A percentile compares a stretch with the other conserved stretches of the same genome.
These are phyloP conservation scores for Arthrobotrys sinensis DNA, from an alignment of 2,329 filamentous ascomycete genomes.

Conservation along the genomic window DNA sequence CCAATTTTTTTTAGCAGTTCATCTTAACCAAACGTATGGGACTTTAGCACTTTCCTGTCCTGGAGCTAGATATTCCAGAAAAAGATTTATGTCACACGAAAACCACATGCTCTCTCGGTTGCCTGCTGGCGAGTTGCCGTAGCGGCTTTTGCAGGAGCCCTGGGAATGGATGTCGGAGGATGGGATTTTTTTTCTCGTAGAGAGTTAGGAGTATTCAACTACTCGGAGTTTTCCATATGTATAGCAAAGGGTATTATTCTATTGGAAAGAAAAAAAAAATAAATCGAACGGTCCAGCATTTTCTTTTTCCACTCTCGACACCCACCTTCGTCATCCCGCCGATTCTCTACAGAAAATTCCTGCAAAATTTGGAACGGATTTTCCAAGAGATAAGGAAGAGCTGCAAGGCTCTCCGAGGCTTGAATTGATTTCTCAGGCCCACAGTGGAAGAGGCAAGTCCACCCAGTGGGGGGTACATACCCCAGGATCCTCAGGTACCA, in stretches of 20 bases:
- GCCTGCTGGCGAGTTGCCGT: constrained; percentile 51
- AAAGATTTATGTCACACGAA: constrained; percentile 57
- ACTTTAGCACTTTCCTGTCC: constrained; percentile 58
- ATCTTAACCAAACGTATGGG: constrained; percentile 52
- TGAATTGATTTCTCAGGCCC: constrained; percentile 45
- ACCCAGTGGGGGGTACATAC: constrained; percentile 51
- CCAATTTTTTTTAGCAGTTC: constrained; percentile 42
- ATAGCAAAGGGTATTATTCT: too few relatives aligned
- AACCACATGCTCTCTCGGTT: constrained; percentile 57
- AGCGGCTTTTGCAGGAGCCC: constrained; percentile 43
- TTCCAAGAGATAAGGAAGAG: constrained; percentile 23
- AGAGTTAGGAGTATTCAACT: too few relatives aligned
- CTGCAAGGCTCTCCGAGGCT: constrained; percentile 26
- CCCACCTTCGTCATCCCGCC: constrained; percentile 58
- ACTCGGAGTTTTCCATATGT: constrained; percentile 51
- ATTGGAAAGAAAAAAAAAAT: too few relatives aligned
- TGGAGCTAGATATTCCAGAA: constrained; percentile 56
- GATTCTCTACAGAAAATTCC: constrained; percentile 22
- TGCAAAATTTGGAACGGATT: constrained; percentile 34
- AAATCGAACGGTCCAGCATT: too few relatives aligned
- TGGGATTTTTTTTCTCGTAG: constrained; percentile 1
- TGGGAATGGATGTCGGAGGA: constrained; percentile 32
- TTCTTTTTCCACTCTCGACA: constrained; percentile 37
- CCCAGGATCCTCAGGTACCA: constrained; percentile 61
- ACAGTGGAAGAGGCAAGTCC: constrained; percentile 58